Evolutionary conservation across 176 grass and related monocot species (phyloP).

Genomic region (Melocanna baccifera): DNA sequence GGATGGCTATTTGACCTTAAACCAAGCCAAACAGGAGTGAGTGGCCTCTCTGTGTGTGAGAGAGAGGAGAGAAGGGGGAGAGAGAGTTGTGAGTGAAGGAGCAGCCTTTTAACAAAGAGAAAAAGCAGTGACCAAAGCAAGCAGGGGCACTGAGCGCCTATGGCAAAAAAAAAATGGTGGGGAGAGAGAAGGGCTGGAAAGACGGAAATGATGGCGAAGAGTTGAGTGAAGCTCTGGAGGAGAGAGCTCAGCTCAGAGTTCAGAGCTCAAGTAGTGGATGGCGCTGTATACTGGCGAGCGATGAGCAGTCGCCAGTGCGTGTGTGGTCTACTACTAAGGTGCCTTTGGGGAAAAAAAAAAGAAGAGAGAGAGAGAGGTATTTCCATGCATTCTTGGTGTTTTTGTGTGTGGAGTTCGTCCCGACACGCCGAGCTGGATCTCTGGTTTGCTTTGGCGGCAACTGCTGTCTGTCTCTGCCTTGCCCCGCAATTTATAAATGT

Average conservation of each 20-base stretch:
- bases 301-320: neutral
- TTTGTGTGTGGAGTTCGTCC: neutral
- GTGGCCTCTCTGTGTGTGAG: neutral
- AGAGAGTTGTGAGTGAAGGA: neutral
- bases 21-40: neutral
- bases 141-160: constrained; percentile 23
- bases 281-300: neutral
- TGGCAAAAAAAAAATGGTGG: neutral
- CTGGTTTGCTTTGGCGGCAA: neutral
- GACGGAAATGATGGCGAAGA: constrained; percentile 39
- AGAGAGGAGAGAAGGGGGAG: neutral
- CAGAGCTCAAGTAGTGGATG: neutral
- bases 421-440: constrained; percentile 26
- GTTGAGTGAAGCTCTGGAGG: neutral
- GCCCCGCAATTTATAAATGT: neutral
- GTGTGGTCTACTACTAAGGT: neutral
- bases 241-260: neutral
- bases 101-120: constrained; percentile 52
- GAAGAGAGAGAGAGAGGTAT: too few relatives aligned
- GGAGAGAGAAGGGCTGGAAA: neutral
- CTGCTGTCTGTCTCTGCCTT: neutral
- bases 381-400: too few relatives aligned
- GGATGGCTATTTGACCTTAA: constrained; percentile 49
- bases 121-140: constrained; percentile 26
- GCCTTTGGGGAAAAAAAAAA: too few relatives aligned